These are phyloP conservation scores for Actinomortierella wolfii DNA, from an alignment of 371 early-diverging fungal species.

Conservation along the genomic window DNA sequence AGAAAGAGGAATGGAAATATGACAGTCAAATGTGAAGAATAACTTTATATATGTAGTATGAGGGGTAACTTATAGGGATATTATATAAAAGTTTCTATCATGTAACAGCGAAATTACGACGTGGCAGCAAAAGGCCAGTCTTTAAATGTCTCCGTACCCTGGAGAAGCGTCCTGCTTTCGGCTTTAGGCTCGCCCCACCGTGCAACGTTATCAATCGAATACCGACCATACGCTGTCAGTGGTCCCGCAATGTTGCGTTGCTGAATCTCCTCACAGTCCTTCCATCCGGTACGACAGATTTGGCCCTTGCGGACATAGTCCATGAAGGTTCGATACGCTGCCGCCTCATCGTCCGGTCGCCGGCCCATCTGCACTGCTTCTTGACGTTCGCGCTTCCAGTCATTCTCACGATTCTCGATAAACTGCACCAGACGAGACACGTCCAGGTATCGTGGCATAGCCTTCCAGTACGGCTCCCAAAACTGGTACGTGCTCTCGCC, in stretches of 20 bases:
- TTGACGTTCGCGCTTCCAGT: constrained; percentile 9
- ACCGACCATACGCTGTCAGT: constrained; percentile 11
- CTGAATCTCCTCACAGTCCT: constrained; percentile 1
- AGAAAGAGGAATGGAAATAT: too few species aligned
- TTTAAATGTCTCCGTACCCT: too few species aligned
- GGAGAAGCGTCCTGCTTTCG: constrained; percentile 3
- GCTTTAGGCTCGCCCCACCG: constrained; percentile 11
- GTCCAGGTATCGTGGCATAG: constrained; percentile 20
- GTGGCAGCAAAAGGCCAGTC: too few species aligned
- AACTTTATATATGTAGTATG: too few species aligned
- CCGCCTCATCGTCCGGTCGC: too few species aligned
- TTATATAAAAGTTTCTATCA: too few species aligned
- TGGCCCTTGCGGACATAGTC: constrained; percentile 14
- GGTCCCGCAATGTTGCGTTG: constrained; percentile 14
- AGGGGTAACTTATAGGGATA: too few species aligned
- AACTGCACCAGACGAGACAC: constrained; percentile 17
- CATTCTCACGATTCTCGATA: constrained; percentile 5
- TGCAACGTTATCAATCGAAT: constrained; percentile 16
- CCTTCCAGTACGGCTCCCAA: constrained; percentile 18
- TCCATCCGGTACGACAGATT: constrained; percentile 8
- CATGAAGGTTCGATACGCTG: constrained; percentile 5
- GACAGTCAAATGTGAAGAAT: too few species aligned
- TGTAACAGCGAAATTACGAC: too few species aligned
- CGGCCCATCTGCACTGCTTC: too few species aligned
- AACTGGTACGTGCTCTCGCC: constrained; percentile 6